A percentile compares a stretch with the other conserved stretches of the same genome.
phyloP scores from a whole-genome alignment of 1,284 basidiomycete species.

The Austropuccinia psidii region DNA sequence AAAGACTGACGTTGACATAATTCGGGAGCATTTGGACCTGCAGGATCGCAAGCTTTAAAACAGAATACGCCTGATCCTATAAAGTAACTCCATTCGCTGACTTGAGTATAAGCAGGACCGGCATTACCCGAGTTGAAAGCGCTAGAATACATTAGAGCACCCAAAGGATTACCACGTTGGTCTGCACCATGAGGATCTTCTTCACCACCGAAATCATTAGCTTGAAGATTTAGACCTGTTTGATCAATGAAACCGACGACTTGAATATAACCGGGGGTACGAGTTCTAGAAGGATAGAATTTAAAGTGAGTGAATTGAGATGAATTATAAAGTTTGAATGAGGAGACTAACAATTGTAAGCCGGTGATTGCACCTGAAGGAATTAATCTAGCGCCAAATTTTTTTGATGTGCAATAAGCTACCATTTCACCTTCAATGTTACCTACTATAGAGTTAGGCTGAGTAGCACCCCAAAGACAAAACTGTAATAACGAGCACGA shows the following conservation, averaged over 20 bases:
- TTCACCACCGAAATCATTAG: conserved; percentile 58
- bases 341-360: conserved; percentile 50
- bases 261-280: conserved; percentile 61
- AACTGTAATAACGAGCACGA: conserved; percentile 37
- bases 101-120: conserved; percentile 50
- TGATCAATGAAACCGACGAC: conserved; percentile 61
- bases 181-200: conserved; percentile 36
- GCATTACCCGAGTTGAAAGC: conserved; percentile 18
- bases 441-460: conserved; percentile 39
- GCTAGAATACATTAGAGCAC: conserved; percentile 28
- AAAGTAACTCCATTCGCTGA: conserved; percentile 61
- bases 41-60: conserved; percentile 60
- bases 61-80: conserved; percentile 57
- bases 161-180: conserved; percentile 29
- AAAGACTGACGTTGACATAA: conserved; percentile 48
- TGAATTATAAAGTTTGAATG: neutral
- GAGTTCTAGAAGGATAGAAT: conserved; percentile 45
- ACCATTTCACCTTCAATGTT: conserved; percentile 42
- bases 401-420: conserved; percentile 51
- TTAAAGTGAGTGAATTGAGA: neutral
- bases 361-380: conserved; percentile 58
- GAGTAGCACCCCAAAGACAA: conserved; percentile 37
- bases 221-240: conserved; percentile 54
- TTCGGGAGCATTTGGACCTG: conserved; percentile 51
- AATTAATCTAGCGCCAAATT: conserved; percentile 60